Evolutionary conservation across 75 land plant genomes (phyloP), one percentile per base, ranked within the genome.

Genomic region (Pinus taeda): DNA sequence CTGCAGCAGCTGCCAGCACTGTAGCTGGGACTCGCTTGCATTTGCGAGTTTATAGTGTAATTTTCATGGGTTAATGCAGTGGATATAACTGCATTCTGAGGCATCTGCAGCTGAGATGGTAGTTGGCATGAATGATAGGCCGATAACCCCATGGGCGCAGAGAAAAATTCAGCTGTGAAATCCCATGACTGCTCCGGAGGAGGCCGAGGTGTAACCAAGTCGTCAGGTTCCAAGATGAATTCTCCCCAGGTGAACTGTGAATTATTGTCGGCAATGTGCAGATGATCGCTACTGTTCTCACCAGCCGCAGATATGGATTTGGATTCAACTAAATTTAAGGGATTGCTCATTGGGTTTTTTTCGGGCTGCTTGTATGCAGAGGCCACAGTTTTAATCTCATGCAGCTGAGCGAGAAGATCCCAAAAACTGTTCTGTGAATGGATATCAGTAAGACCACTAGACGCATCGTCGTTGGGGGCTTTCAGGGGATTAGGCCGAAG

Each of bases 371-470:
- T 17, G 14, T 37, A 67, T 67, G 72, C 15, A 39, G 72, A 7
- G 49, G 72, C 45, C 22, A 11, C 72, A 69, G 15, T 39, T 17
- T 21, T 20, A 42, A 69, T 69, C 42, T n/a, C 72, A 39, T 69
- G 20, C 72, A 69, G n/a, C 42, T 69, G 72, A 69, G 72, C 53
- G n/a, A 69, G 45, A 37, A 69, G 49, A 69, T 69, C 55, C 72
- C 72, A 69, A 39, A 69, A 69, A 69, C n/a, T 69, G 17, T 12
- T 69, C 22, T 42, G 55, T 49, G 55, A 49, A 49, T 49, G 9
- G 13, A 49, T 49, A 49, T 49, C 55, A 49, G 55, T 49, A 49
- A 49, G 55, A 9, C 11, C n/a, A 9, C 42, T 12, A 11, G n/a
- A 21, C 11, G n/a, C 39, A 37, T 21, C 42, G 8, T 42, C 0